Evolutionary conservation across 352 stramenopile genomes (phyloP), one percentile per base, ranked within the genome.

Genomic region (Pythium utonaiense): DNA sequence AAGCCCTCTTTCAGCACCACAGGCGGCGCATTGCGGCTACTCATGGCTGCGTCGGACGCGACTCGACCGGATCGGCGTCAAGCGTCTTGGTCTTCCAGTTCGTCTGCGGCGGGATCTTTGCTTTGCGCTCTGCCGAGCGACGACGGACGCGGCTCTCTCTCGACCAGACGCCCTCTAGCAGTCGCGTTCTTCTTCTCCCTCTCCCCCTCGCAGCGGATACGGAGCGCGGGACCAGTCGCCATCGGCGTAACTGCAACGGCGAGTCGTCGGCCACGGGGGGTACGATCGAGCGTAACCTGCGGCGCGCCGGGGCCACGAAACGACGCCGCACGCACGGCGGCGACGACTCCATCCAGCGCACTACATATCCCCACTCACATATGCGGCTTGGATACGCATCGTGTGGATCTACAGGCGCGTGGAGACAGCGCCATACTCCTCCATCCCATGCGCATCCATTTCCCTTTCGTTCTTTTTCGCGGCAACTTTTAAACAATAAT

Each of bases 1-100:
- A 76, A 91, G 40, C 81, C 81, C 65, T 91, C 81, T 60, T 88
- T 88, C 56, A 91, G 65, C 62, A 83, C 81, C 33, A 57, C 66
- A 8, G 63, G 57, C 44, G 40, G 31, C 27, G 64, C 60, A 27
- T 68, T 44, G 52, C 59, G 53, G 51, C 58, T 66, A 17, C 13
- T 60, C n/a, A 21, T 33, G 36, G 24, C 13, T 21, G 41, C 49
- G 22, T 47, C 40, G 40, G 21, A 21, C 40, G 40, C 40, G 17
- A 21, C 40, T 47, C 4, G 40, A 19, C 16, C 6, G 34, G 2
- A 19, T 14, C 5, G 19, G n/a, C 3, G 17, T 21, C 16, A 0
- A 19, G 27, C 19, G 22, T 50, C 22, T 28, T 34, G 4, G 44
- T n/a, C 14, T 51, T 30, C 28, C 28, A 33, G 44, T 51, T 51